Evolutionary conservation across 1,284 basidiomycete species (phyloP), one percentile per base, ranked within the genome.

Genomic region (Puccinia polysora): DNA sequence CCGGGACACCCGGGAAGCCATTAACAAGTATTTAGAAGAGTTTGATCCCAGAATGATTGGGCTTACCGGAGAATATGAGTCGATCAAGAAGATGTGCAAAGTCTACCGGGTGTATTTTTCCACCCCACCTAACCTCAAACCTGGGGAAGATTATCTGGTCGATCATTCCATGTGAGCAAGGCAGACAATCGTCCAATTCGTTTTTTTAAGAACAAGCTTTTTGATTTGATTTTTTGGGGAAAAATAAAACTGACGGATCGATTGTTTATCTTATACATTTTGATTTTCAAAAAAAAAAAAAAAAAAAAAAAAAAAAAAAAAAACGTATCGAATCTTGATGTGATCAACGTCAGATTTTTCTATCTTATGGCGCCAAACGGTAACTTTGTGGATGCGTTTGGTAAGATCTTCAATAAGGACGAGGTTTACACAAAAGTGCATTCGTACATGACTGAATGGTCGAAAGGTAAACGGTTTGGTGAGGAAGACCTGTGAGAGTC

Each of bases 101-200:
- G 87, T 88, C 43, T 99, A 95, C 81, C 88, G 96, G 36, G 95
- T 98, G 43, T 99, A 99, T 82, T 99, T 99, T 83, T 94, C 91
- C 20, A 97, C 95, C 4, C 96, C 95, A 2, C 92, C 92, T 2
- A 83, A 89, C 77, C 83, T 84, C 0, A 82, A 84, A 73, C 86
- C 94, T 0, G 86, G 80, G 3, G 84, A 84, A 58, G 95, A 99
- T 82, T 99, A 98, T 80, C 85, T 99, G 64, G 95, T 98, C 36
- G 93, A 96, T 81, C 93, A 97, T 81, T 73, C 73, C 14, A 76
- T 77, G 74, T 78, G 76, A 65, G 65, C 64, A 28, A 25, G 18
- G 40, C 7, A 43, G 40, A 43, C 40, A 43, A 8, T 8, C 18
- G 40, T 8, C 7, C 50, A 18, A 36, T 63, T 30, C 63, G 50